Base-by-base conservation (phyloP, 1,139 yeast species). In the Cylindricascospora bacillispora region DNA sequence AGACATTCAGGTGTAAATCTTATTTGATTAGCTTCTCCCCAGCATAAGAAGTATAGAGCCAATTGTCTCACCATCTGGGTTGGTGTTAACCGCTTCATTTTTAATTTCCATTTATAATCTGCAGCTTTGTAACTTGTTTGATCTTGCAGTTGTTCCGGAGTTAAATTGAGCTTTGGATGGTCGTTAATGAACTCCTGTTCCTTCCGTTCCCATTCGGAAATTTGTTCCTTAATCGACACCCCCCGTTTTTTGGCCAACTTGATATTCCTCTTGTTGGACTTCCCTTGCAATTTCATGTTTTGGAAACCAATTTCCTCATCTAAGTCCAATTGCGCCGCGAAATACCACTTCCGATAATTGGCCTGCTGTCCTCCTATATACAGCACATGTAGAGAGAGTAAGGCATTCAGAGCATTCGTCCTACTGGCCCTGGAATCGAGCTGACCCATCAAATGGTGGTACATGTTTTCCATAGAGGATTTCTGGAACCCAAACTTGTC, bases 11-110 rank as follows among this genome's bases (percentile, higher is more conserved):
- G 94, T 67, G 82, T 71, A 44, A 78, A 81, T 33, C 94, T 59
- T 2, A 80, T 53, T 44, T 80, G 86, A 45, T 79, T 81, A 0
- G 93, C 85, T 51, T 83, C 95, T 1, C 93, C 93, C 95, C 95
- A 83, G 41, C 81, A 70, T 36, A 81, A 56, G 13, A 83, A 60
- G 43, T 75, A 83, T 7, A 83, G 52, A 0, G 79, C 75, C 7
- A 82, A 47, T 41, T 83, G 93, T 24, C 72, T 63, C 1, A 73
- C 63, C 51, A 74, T 65, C 36, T 77, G 75, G 4, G 58, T 45
- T 2, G 78, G 62, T 0, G 71, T 45, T 32, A 74, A 52, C 4
- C 55, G 52, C 33, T 64, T 63, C 85, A 81, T 76, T 39, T 63
- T 69, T 6, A 56, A 47, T 30, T 64, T 65, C 89, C 93, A 81